Base-by-base conservation (phyloP, 768 basidiomycete species). In the Rossbeevera mucosa region DNA sequence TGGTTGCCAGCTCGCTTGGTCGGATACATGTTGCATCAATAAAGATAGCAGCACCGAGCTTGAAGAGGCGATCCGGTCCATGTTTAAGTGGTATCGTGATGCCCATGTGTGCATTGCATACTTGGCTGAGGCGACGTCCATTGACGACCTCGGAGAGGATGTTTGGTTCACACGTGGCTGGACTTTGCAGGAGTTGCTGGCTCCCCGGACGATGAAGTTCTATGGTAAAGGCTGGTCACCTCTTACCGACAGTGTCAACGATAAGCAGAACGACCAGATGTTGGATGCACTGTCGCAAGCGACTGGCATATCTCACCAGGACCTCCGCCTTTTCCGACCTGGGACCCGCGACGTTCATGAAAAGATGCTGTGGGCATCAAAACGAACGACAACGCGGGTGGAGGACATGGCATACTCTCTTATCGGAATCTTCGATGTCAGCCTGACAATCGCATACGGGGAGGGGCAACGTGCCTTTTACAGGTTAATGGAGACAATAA, bases 21-120 rank as follows among this genome's bases (percentile, higher is more conserved):
- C 64, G n/a, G 70, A 71, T 29, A 71, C 70, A 14, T 68, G 64
- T 11, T 70, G 68, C 24, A 70, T 70, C 42, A 65, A 70, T 46
- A 71, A 70, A 7, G 60, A 67, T 7, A 70, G 68, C 47, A 70
- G 70, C 41, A 59, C 70, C 1, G 68, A 70, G 33, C 68, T 70
- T 2, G 64, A 71, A 47, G 66, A 69, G 47, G 67, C 66, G 1
- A 67, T 69, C 28, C 64, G 63, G n/a, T 67, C 67, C 26, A 69
- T 67, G 67, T 67, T 67, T 52, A 67, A 65, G 52, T 67, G 66
- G 66, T 67, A 67, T 42, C 66, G 63, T 11, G 60, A 63, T 8
- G 44, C 65, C 9, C 51, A 65, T 30, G 51, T 65, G 12, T 69
- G 67, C 60, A 67, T 67, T 43, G 65, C 67, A n/a, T 67, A 67